phyloP scores from a whole-genome alignment of 2,329 filamentous ascomycete species.

The Phaeophleospora eucalypticola region DNA sequence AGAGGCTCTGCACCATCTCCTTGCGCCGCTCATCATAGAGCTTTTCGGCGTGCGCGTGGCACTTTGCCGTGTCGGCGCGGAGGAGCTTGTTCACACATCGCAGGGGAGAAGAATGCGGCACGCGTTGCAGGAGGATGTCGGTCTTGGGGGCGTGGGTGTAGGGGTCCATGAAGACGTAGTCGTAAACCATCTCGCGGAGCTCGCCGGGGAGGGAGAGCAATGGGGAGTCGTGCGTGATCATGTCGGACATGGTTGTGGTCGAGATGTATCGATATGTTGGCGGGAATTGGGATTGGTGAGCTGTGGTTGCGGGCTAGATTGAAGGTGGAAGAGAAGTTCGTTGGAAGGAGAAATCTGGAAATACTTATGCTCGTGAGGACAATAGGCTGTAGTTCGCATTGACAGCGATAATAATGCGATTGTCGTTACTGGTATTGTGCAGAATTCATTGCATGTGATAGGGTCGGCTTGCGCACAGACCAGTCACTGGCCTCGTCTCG shows the following conservation, averaged over 20 bases:
- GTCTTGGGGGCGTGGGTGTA: not conserved
- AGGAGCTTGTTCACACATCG: not conserved
- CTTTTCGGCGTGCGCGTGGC: not conserved
- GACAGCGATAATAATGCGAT: too few relatives aligned
- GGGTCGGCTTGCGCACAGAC: too few relatives aligned
- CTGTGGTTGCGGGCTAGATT: too few relatives aligned
- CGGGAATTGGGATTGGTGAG: too few relatives aligned
- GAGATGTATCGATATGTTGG: too few relatives aligned
- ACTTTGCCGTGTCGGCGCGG: not conserved
- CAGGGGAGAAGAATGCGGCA: not conserved
- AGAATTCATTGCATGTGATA: too few relatives aligned
- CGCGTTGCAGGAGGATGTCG: not conserved
- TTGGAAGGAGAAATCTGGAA: too few relatives aligned
- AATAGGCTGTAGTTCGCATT: too few relatives aligned
- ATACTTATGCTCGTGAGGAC: too few relatives aligned
- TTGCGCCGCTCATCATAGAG: not conserved
- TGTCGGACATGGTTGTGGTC: not conserved
- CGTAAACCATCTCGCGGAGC: slow-evolving; percentile 7
- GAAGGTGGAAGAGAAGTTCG: too few relatives aligned
- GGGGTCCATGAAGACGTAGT: not conserved
- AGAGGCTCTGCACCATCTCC: not conserved
- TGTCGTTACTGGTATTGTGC: too few relatives aligned
- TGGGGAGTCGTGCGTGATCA: not conserved
- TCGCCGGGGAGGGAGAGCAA: slow-evolving; percentile 4
- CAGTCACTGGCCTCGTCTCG: too few relatives aligned